Conservation (phyloP, 2,329 filamentous ascomycete genomes). For the Fusarium sp. region DNA sequence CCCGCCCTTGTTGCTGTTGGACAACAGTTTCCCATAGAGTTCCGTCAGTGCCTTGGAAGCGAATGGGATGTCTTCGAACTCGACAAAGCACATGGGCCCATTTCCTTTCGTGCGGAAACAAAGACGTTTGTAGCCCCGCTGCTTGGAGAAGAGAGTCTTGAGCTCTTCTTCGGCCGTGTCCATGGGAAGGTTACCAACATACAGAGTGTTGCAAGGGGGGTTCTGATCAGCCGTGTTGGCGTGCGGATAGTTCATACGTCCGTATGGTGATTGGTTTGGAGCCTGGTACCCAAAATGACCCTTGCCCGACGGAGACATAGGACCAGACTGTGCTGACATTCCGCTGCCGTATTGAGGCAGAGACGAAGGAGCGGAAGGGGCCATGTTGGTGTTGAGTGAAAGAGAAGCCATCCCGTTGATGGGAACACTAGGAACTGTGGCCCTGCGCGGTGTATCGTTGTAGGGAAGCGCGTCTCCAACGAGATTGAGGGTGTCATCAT, state of each 20-base stretch:
- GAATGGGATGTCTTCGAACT: conserved; percentile 93
- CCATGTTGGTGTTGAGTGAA: conserved; percentile 72
- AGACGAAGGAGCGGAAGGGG: conserved; percentile 59
- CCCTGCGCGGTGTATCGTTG: conserved; percentile 63
- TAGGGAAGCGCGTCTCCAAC: conserved; percentile 75
- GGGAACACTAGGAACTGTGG: conserved; percentile 77
- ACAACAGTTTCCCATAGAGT: conserved; percentile 84
- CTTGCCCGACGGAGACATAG: conserved; percentile 16
- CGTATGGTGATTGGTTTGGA: conserved; percentile 65
- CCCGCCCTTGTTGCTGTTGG: conserved; percentile 93
- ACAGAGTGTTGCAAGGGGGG: conserved; percentile 96
- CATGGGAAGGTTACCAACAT: conserved; percentile 94
- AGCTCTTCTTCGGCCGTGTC: conserved; percentile 96
- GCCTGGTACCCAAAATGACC: conserved; percentile 32
- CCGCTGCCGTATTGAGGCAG: conserved; percentile 57
- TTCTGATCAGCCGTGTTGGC: conserved; percentile 96
- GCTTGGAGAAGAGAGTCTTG: conserved; percentile 91
- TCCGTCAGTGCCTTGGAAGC: conserved; percentile 92
- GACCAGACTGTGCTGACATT: conserved; percentile 50
- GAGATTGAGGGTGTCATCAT: conserved; percentile 77
- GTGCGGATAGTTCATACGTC: conserved; percentile 77
- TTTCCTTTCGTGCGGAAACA: conserved; percentile 96
- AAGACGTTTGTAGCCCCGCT: conserved; percentile 92
- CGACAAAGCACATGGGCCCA: conserved; percentile 98
- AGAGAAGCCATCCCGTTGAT: conserved; percentile 74